Percentiles rank a stretch among this genome's conserved stretches.
Conservation (phyloP, 2,329 filamentous ascomycete species). For the Fusarium sublunatum region DNA sequence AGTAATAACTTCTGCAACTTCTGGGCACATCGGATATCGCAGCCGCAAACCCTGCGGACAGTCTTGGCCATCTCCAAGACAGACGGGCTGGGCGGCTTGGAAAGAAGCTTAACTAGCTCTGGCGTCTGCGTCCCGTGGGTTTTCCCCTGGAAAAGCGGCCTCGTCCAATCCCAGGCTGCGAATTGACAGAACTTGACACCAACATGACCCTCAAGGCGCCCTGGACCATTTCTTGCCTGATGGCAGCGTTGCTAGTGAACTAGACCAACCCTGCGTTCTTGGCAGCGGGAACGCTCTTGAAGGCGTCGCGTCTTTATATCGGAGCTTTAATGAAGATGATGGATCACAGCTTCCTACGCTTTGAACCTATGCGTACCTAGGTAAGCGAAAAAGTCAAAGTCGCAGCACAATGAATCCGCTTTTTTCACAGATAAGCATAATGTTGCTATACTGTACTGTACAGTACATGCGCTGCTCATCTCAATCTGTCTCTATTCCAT, state of each 20-base stretch:
- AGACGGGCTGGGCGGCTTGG: constrained; percentile 26
- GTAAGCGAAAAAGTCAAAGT: not conserved
- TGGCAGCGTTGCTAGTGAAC: constrained; percentile 32
- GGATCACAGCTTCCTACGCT: too few relatives aligned
- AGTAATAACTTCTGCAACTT: not conserved
- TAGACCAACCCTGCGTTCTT: constrained; percentile 35
- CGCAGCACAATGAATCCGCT: not conserved
- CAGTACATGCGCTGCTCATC: too few relatives aligned
- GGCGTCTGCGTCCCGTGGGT: constrained; percentile 40
- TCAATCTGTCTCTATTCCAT: too few relatives aligned
- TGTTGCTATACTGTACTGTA: too few relatives aligned
- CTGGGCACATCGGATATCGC: not conserved
- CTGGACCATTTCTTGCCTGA: constrained; percentile 20
- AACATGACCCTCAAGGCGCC: constrained; percentile 2
- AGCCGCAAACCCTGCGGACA: constrained; percentile 1
- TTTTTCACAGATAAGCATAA: too few relatives aligned
- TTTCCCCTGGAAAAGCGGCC: constrained; percentile 42
- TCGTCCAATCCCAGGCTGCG: constrained; percentile 31
- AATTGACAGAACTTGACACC: constrained; percentile 38
- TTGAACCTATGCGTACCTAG: too few relatives aligned
- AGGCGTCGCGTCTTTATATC: constrained; percentile 19
- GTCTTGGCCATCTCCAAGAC: constrained; percentile 6
- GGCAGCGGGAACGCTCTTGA: constrained; percentile 30
- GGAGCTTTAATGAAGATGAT: not conserved
- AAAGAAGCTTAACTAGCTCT: constrained; percentile 47